Percentiles rank a stretch among this genome's conserved stretches.
These are phyloP conservation scores for Themeda triandra DNA, from an alignment of 176 grass and related monocot species.

Conservation along the genomic window DNA sequence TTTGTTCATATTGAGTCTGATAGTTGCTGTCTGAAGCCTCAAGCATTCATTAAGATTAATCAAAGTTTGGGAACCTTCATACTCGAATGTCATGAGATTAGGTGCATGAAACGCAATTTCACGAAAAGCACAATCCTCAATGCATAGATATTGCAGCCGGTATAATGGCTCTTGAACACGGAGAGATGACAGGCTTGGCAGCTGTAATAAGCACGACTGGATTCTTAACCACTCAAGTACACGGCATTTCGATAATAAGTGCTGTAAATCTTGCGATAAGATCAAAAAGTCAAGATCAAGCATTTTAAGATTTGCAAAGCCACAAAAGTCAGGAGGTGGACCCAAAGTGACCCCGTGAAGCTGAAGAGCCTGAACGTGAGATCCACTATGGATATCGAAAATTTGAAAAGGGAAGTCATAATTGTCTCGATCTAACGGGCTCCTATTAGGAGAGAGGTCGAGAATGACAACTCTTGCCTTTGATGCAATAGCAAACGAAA, in stretches of 20 bases:
- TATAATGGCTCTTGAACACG: not conserved
- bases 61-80: not conserved
- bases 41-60: constrained; percentile 11
- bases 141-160: not conserved
- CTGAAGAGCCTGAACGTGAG: not conserved
- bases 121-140: not conserved
- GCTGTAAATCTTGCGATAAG: not conserved
- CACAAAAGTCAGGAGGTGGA: not conserved
- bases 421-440: not conserved
- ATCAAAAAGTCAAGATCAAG: not conserved
- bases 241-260: not conserved
- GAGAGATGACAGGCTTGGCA: not conserved
- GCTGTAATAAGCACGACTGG: not conserved
- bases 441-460: not conserved
- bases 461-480: not conserved
- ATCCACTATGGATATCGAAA: not conserved
- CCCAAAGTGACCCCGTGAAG: not conserved
- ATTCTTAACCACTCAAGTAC: not conserved
- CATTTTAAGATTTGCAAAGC: not conserved
- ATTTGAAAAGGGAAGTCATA: constrained; percentile 17
- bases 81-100: constrained; percentile 25
- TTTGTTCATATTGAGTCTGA: not conserved
- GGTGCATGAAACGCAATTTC: not conserved
- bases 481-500: constrained; percentile 4
- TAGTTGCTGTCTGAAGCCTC: constrained; percentile 20